Evolutionary conservation across 2,329 filamentous ascomycete species (phyloP).

Genomic region (Corinectria fuckeliana): DNA sequence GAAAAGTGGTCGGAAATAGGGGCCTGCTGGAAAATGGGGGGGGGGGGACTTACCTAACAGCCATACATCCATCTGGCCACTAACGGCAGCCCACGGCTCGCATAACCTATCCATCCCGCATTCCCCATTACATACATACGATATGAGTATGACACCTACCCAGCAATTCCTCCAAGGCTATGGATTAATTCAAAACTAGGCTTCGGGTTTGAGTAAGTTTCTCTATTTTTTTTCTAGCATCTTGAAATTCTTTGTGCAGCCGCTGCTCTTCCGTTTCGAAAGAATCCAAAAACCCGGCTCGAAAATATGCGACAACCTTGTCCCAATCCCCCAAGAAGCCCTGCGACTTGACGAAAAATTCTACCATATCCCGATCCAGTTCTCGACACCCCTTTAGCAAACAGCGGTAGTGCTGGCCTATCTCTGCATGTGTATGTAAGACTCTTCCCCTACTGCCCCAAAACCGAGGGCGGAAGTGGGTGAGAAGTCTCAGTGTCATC

Average conservation of each 20-base stretch:
- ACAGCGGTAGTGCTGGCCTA: slow-evolving; percentile 10
- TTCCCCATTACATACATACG: no score
- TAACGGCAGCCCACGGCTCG: no score
- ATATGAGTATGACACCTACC: neutral
- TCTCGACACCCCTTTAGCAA: slow-evolving; percentile 19
- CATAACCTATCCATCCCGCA: no score
- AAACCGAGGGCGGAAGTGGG: neutral
- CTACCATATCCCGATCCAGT: slow-evolving; percentile 29
- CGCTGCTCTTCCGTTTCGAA: slow-evolving; percentile 20
- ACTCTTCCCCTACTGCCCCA: neutral
- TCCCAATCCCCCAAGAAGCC: slow-evolving; percentile 24
- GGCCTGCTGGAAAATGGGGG: no score
- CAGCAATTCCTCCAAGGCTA: no score
- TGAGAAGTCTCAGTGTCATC: slow-evolving; percentile 6
- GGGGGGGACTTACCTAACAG: no score
- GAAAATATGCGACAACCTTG: slow-evolving; percentile 5
- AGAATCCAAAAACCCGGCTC: slow-evolving; percentile 23
- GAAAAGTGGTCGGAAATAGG: no score
- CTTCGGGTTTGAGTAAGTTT: neutral
- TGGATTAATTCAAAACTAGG: neutral
- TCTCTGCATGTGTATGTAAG: slow-evolving; percentile 11
- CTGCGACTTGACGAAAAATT: slow-evolving; percentile 36
- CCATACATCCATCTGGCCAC: no score
- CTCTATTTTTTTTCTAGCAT: slow-evolving; percentile 14
- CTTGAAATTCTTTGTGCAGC: slow-evolving; percentile 27